These are phyloP conservation scores for Tetrahymena malaccensis DNA, from an alignment of 73 alveolate species.

Conservation along the genomic window DNA sequence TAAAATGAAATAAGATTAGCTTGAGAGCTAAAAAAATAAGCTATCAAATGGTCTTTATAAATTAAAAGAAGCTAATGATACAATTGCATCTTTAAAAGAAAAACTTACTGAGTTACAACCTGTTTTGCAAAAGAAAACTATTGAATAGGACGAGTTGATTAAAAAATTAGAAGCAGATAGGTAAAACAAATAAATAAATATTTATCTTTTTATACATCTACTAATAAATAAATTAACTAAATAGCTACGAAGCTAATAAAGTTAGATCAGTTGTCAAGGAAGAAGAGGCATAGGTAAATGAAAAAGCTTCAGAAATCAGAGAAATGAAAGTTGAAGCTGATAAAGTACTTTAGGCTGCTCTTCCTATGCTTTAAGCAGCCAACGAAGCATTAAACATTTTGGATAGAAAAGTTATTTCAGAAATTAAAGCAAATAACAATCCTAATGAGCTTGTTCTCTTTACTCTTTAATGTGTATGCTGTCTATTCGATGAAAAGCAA, in stretches of 20 bases:
- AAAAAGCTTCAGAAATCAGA: constrained; percentile 57
- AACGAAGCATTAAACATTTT: constrained; percentile 81
- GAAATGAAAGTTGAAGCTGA: constrained; percentile 80
- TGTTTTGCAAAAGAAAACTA: constrained; percentile 56
- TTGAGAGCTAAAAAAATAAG: constrained; percentile 43
- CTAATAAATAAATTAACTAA: neutral
- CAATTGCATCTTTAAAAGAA: constrained; percentile 56
- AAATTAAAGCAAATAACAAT: constrained; percentile 68
- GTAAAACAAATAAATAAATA: neutral
- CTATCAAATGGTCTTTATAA: constrained; percentile 63
- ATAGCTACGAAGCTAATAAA: constrained; percentile 51
- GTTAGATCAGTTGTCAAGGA: constrained; percentile 63
- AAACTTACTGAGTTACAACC: constrained; percentile 69
- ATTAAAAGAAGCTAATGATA: constrained; percentile 62
- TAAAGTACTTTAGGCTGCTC: constrained; percentile 72
- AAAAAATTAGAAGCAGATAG: constrained; percentile 55
- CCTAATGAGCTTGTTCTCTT: constrained; percentile 82
- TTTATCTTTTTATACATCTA: neutral
- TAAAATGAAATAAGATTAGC: constrained; percentile 66
- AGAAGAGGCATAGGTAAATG: constrained; percentile 58
- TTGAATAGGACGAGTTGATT: constrained; percentile 49
- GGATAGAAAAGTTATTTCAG: constrained; percentile 77
- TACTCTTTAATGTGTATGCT: constrained; percentile 68
- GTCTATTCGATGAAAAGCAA: constrained; percentile 64
- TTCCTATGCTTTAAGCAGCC: constrained; percentile 81